Evolutionary conservation across 768 basidiomycete genomes (phyloP).

Genomic region (Russula emetica): DNA sequence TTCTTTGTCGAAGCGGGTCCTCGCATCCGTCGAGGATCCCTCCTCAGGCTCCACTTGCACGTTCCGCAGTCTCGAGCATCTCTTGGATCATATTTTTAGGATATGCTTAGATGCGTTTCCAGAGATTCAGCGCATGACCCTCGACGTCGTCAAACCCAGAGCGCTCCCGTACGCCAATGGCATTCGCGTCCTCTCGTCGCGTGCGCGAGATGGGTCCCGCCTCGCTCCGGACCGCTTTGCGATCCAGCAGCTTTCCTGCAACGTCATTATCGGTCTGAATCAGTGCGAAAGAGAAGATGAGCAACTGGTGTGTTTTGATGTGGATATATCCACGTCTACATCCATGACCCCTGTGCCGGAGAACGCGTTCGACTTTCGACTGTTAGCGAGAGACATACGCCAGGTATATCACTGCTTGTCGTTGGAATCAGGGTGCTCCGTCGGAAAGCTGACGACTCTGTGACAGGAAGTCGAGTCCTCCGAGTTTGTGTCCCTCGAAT

Average conservation of each 20-base stretch:
- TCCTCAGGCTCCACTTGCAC: not conserved
- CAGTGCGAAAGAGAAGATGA: constrained; percentile 58
- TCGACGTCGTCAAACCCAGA: constrained; percentile 48
- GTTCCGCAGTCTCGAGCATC: constrained; percentile 45
- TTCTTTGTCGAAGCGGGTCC: constrained; percentile 38
- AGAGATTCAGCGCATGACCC: constrained; percentile 36
- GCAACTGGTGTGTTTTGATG: constrained; percentile 55
- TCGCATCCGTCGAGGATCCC: constrained; percentile 29
- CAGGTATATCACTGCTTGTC: constrained; percentile 32
- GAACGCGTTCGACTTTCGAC: constrained; percentile 40
- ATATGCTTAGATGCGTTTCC: constrained; percentile 38
- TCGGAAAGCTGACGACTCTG: not conserved
- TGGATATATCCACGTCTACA: constrained; percentile 36
- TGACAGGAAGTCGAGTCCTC: constrained; percentile 34
- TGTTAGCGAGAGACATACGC: constrained; percentile 37
- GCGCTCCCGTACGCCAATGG: constrained; percentile 49
- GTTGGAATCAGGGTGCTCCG: not conserved
- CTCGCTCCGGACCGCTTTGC: constrained; percentile 26
- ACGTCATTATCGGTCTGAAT: constrained; percentile 64
- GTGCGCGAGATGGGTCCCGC: constrained; percentile 29
- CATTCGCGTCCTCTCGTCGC: constrained; percentile 41
- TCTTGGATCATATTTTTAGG: constrained; percentile 42
- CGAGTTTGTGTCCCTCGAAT: constrained; percentile 64
- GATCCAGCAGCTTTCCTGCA: constrained; percentile 45
- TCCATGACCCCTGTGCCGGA: constrained; percentile 13